A percentile compares a stretch with the other conserved stretches of the same genome.
These are phyloP conservation scores for Mycena sp. DNA, from an alignment of 1,284 basidiomycete species.

Conservation along the genomic window DNA sequence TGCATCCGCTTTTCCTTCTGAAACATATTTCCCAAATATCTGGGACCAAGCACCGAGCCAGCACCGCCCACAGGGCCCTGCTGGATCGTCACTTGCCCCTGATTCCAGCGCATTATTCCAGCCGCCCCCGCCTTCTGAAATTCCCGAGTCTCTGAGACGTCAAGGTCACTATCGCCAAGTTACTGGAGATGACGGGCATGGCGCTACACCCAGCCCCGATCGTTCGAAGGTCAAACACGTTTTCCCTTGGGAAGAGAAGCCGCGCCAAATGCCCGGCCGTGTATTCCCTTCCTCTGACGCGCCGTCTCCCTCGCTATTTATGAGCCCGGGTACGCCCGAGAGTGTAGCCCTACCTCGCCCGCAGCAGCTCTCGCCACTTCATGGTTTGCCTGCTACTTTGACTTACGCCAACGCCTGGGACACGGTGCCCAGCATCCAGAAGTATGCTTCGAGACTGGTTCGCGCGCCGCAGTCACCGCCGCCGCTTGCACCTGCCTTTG, in stretches of 20 bases:
- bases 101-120: constrained; percentile 64
- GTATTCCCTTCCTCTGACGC: constrained; percentile 80
- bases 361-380: constrained; percentile 44
- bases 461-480: constrained; percentile 56
- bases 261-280: constrained; percentile 71
- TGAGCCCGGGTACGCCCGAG: constrained; percentile 49
- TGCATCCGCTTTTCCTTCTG: constrained; percentile 63
- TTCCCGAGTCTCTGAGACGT: constrained; percentile 66
- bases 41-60: constrained; percentile 67
- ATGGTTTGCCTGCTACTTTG: constrained; percentile 64
- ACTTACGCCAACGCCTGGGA: constrained; percentile 88
- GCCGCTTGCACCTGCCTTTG: constrained; percentile 56
- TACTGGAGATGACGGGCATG: constrained; percentile 52
- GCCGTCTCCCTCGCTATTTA: constrained; percentile 62
- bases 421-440: constrained; percentile 77
- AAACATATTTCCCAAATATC: constrained; percentile 78
- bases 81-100: constrained; percentile 41
- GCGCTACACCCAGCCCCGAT: constrained; percentile 68
- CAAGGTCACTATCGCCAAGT: constrained; percentile 74
- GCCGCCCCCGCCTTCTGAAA: constrained; percentile 62
- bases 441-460: constrained; percentile 74
- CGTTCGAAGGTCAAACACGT: constrained; percentile 76
- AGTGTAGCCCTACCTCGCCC: constrained; percentile 39
- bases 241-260: constrained; percentile 94
- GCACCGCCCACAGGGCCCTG: constrained; percentile 48